Conservation (phyloP, 2,329 filamentous ascomycete species). For the Ophiostoma angusticollis region DNA sequence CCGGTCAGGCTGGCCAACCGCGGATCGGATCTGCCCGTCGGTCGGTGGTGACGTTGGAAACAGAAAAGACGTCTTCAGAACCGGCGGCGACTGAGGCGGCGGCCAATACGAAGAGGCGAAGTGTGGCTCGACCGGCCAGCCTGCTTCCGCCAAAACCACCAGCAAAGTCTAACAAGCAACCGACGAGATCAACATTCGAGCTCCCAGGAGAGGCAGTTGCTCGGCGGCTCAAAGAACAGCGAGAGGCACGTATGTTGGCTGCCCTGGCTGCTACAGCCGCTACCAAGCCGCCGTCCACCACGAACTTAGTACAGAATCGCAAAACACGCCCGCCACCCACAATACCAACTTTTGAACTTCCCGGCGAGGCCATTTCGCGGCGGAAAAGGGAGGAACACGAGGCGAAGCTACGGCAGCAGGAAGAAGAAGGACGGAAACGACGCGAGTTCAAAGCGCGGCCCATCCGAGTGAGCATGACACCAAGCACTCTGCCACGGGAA, state of each 20-base stretch:
- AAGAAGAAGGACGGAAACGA: slow-evolving; percentile 46
- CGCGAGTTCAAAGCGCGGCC: slow-evolving; percentile 54
- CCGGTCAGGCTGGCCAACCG: slow-evolving; percentile 22
- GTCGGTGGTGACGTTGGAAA: slow-evolving; percentile 27
- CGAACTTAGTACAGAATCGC: slow-evolving; percentile 23
- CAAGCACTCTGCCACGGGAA: slow-evolving; percentile 36
- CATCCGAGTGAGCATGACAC: slow-evolving; percentile 31
- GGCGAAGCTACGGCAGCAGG: slow-evolving; percentile 40
- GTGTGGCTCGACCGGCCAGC: slow-evolving; percentile 25
- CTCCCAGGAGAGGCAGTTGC: slow-evolving; percentile 50
- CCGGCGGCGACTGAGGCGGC: slow-evolving; percentile 13
- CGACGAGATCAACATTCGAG: slow-evolving; percentile 45
- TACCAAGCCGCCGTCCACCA: slow-evolving; percentile 5
- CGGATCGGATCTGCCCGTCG: slow-evolving; percentile 27
- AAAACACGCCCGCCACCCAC: slow-evolving; percentile 35
- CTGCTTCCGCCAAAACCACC: slow-evolving; percentile 33
- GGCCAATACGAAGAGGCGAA: slow-evolving; percentile 18
- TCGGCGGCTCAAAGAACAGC: slow-evolving; percentile 43
- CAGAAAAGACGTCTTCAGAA: slow-evolving; percentile 17
- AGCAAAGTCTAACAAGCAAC: slow-evolving; percentile 39
- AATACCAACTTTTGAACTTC: slow-evolving; percentile 47
- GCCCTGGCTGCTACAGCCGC: slow-evolving; percentile 14
- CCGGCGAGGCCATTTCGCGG: slow-evolving; percentile 46
- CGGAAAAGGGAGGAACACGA: slow-evolving; percentile 44
- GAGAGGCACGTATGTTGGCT: slow-evolving; percentile 37